Evolutionary conservation across 1,139 yeast species (phyloP).

Genomic region (Suhomyces bokatorum): DNA sequence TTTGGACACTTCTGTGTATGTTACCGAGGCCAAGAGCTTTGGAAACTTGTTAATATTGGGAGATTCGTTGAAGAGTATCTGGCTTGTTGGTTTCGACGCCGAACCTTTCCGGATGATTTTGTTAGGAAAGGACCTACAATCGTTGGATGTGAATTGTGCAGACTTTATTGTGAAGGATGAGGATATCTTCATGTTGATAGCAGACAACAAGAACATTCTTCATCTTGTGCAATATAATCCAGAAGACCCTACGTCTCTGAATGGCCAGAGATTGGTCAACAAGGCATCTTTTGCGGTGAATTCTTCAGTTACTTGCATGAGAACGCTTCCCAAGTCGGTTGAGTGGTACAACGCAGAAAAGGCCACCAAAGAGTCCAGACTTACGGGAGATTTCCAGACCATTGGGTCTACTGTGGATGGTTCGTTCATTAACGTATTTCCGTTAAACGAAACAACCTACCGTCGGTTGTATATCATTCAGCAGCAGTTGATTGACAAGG

Average conservation of each 20-base stretch:
- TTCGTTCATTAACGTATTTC: slow-evolving; percentile 69
- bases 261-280: slow-evolving; percentile 75
- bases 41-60: slow-evolving; percentile 79
- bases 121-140: slow-evolving; percentile 72
- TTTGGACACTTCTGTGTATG: slow-evolving; percentile 77
- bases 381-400: slow-evolving; percentile 47
- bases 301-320: slow-evolving; percentile 59
- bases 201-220: slow-evolving; percentile 69
- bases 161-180: slow-evolving; percentile 77
- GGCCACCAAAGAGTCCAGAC: slow-evolving; percentile 12
- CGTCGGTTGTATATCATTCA: slow-evolving; percentile 83
- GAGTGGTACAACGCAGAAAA: slow-evolving; percentile 23
- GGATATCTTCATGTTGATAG: slow-evolving; percentile 63
- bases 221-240: slow-evolving; percentile 89
- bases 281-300: slow-evolving; percentile 73
- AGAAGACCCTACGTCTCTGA: slow-evolving; percentile 78
- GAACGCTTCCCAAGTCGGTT: slow-evolving; percentile 49
- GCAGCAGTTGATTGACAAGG: slow-evolving; percentile 81
- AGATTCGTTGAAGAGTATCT: slow-evolving; percentile 77
- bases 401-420: slow-evolving; percentile 82
- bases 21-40: slow-evolving; percentile 77
- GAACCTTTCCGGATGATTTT: slow-evolving; percentile 88
- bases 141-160: slow-evolving; percentile 60
- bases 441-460: slow-evolving; percentile 72
- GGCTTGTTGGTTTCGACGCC: slow-evolving; percentile 89